These are phyloP conservation scores for Starmerella stigmatis DNA, from an alignment of 805 yeast species.

Conservation along the genomic window DNA sequence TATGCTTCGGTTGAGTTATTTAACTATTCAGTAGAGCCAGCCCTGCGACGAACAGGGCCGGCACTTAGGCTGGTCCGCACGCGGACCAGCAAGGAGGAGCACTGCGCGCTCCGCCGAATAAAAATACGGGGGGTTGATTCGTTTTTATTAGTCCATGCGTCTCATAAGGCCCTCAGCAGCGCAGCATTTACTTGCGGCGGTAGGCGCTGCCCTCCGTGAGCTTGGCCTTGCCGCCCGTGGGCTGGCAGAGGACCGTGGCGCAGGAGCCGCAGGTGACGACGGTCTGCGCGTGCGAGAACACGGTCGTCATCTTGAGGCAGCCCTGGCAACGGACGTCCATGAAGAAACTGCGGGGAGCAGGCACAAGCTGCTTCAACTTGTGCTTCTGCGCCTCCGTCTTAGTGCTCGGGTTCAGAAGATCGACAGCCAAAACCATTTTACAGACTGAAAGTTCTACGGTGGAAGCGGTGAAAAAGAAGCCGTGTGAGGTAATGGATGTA, in stretches of 20 bases:
- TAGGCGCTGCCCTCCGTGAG: constrained; percentile 99
- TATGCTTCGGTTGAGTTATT: not conserved
- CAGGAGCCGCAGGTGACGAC: constrained; percentile 99
- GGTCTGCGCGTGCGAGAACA: constrained; percentile 99
- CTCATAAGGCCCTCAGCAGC: not conserved
- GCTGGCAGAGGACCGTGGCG: constrained; percentile 95
- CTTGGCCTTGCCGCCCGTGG: constrained; percentile 99
- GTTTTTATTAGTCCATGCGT: constrained; percentile 9
- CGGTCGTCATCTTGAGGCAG: constrained; percentile 97
- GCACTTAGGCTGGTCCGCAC: not conserved
- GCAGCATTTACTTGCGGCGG: constrained; percentile 78
- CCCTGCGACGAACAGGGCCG: not conserved
- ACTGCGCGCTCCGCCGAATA: constrained; percentile 7
- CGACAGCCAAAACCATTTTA: constrained; percentile 88
- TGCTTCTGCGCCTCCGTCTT: constrained; percentile 94
- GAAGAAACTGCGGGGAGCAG: constrained; percentile 97
- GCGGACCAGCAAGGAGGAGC: constrained; percentile 6
- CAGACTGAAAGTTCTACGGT: constrained; percentile 6
- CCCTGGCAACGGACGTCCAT: constrained; percentile 99
- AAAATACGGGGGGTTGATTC: constrained; percentile 8
- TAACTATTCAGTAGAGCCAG: not conserved
- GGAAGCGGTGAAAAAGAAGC: constrained; percentile 15
- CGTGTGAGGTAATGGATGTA: constrained; percentile 10
- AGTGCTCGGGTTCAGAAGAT: constrained; percentile 95
- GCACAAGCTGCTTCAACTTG: constrained; percentile 95